These are phyloP conservation scores for Mycena sanguinolenta DNA, from an alignment of 768 basidiomycete genomes.

Conservation along the genomic window DNA sequence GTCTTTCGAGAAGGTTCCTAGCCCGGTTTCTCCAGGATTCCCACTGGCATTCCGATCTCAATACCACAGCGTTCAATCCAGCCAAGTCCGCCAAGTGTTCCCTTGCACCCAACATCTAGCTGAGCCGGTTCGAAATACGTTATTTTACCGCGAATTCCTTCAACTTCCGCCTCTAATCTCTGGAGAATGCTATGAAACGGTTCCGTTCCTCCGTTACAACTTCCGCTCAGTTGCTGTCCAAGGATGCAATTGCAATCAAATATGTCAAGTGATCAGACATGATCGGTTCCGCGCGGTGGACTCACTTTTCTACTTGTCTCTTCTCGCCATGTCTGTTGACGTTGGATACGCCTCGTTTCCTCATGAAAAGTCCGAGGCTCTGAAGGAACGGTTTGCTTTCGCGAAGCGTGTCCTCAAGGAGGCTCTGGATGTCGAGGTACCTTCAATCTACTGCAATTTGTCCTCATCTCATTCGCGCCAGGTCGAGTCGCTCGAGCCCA, in stretches of 20 bases:
- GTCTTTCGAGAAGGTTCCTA: too few species aligned
- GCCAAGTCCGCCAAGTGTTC: neutral
- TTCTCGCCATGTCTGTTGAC: constrained; percentile 20
- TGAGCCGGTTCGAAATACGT: neutral
- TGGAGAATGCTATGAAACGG: neutral
- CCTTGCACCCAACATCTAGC: neutral
- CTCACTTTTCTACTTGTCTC: constrained; percentile 15
- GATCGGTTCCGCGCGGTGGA: constrained; percentile 3
- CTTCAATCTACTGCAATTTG: neutral
- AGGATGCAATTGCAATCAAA: constrained; percentile 28
- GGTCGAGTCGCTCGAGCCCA: constrained; percentile 30
- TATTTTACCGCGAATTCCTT: neutral
- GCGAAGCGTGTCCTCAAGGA: constrained; percentile 27
- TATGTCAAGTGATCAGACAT: constrained; percentile 17
- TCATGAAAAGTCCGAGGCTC: constrained; percentile 27
- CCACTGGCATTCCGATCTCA: too few species aligned
- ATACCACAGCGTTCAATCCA: neutral
- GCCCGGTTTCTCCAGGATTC: too few species aligned
- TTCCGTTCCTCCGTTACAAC: neutral
- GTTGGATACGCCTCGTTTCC: constrained; percentile 13
- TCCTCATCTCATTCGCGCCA: neutral
- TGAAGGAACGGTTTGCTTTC: constrained; percentile 13
- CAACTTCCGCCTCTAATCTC: neutral
- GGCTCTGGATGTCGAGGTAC: constrained; percentile 26
- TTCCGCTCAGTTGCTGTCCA: neutral